Evolutionary conservation across 1,139 yeast species (phyloP), one percentile per base, ranked within the genome.

Genomic region (Zygosaccharomyces pseudobailii): DNA sequence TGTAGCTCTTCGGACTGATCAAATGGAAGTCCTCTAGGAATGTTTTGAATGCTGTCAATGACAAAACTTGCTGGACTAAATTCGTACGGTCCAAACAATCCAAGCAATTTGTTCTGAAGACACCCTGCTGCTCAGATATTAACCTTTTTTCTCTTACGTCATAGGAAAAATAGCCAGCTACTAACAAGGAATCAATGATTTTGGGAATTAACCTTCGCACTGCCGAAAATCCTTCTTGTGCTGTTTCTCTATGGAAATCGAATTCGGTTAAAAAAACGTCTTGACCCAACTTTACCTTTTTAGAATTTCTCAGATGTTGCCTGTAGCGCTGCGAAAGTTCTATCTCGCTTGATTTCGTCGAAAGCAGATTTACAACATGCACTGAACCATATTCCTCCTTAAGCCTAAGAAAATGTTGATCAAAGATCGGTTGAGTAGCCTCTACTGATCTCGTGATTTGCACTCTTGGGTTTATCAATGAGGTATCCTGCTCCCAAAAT

Each of bases 51-150:
- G 88, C 84, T 47, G 76, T 76, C 44, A 73, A 67, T 1, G 88
- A 86, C 6, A 94, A 74, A 28, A 88, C 85, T 68, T 92, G 97
- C 65, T 94, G 97, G 31, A 92, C 80, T 59, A 94, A 75, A 63
- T 94, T 94, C 0, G 98, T 92, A 63, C 99, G 74, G 64, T 94
- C 99, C 48, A 92, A 72, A 67, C 99, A 92, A 66, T 92, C 99
- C 55, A 92, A 74, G 68, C 98, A 92, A 65, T 92, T 92, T 5
- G 95, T 86, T 56, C 99, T 72, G 65, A 94, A 90, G 17, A 89
- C 80, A 40, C 99, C 98, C 48, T 80, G 78, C 63, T 92, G 99
- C 57, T 88, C 84, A 6, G 86, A 79, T 10, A 81, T 71, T 2
- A 78, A 71, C 33, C 70, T 66, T 50, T 75, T 76, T 2, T 71